These are phyloP conservation scores for Jaenimonas drosophilae DNA, from an alignment of 208 protist genomes.

Conservation along the genomic window DNA sequence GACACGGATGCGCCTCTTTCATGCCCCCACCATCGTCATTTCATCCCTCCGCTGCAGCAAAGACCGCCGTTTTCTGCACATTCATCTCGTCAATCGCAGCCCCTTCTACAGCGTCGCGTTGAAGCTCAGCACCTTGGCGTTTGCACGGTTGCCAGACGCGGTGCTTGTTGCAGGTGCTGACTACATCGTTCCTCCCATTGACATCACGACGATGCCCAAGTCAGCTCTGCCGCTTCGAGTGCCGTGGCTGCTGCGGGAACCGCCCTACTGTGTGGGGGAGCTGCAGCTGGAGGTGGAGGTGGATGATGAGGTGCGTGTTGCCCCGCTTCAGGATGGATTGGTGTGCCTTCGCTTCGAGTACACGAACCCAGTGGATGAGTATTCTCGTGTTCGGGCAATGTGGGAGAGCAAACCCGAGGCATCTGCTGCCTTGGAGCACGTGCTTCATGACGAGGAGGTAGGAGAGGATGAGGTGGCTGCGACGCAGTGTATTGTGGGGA, in stretches of 20 bases:
- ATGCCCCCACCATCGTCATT: conserved; percentile 51
- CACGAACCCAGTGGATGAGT: conserved; percentile 73
- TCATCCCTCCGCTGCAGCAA: conserved; percentile 42
- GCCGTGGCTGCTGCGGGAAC: conserved; percentile 66
- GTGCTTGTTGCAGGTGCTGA: conserved; percentile 66
- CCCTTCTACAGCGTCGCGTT: conserved; percentile 66
- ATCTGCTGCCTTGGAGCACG: no score
- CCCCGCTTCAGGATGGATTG: no score
- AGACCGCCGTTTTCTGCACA: conserved; percentile 61
- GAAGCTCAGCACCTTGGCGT: conserved; percentile 46
- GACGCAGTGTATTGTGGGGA: no score
- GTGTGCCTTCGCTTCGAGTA: no score
- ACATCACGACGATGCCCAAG: conserved; percentile 47
- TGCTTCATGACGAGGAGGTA: no score
- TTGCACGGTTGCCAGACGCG: conserved; percentile 46
- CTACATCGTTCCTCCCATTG: conserved; percentile 72
- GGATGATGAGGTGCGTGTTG: conserved; percentile 17
- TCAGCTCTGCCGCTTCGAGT: conserved; percentile 15
- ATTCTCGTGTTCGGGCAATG: conserved; percentile 38
- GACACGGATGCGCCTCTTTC: conserved; percentile 75
- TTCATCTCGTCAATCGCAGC: conserved; percentile 66
- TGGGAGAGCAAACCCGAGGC: no score
- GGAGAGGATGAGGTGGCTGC: no score
- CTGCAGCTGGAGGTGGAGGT: conserved; percentile 52
- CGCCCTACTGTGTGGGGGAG: conserved; percentile 44